These are phyloP conservation scores for Cantharellus cinnabarinus DNA, from an alignment of 768 basidiomycete genomes.

Conservation along the genomic window DNA sequence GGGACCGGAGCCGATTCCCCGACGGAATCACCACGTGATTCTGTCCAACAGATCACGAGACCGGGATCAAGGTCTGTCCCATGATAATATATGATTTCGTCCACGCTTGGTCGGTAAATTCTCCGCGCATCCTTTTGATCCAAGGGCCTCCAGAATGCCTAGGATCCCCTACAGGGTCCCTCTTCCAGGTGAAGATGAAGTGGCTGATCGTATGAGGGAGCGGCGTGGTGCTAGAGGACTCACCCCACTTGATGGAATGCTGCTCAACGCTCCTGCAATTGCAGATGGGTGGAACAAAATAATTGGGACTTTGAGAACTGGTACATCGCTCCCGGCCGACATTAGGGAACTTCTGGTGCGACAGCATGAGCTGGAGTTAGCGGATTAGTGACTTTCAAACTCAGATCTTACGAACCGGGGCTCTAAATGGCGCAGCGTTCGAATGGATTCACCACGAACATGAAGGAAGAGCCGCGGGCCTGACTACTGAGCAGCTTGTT, in stretches of 20 bases:
- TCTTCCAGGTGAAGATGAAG: background rate
- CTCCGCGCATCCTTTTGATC: too few species aligned
- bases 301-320: background rate
- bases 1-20: too few species aligned
- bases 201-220: background rate
- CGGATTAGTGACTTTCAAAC: background rate
- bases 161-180: background rate
- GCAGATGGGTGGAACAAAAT: background rate
- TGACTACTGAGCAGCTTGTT: conserved; percentile 16
- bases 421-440: conserved; percentile 14
- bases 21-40: too few species aligned
- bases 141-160: background rate
- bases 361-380: background rate
- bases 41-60: too few species aligned
- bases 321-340: background rate
- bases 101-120: too few species aligned
- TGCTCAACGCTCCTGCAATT: background rate
- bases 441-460: conserved; percentile 17
- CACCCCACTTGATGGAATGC: background rate
- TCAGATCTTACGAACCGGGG: conserved; percentile 16
- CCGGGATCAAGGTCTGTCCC: too few species aligned
- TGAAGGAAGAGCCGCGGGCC: conserved; percentile 15
- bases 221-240: background rate
- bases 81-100: too few species aligned
- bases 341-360: background rate